Percentiles rank a stretch among this genome's conserved stretches.
phyloP scores from a whole-genome alignment of 805 yeast genomes.

The Saccharomycopsis sp. region DNA sequence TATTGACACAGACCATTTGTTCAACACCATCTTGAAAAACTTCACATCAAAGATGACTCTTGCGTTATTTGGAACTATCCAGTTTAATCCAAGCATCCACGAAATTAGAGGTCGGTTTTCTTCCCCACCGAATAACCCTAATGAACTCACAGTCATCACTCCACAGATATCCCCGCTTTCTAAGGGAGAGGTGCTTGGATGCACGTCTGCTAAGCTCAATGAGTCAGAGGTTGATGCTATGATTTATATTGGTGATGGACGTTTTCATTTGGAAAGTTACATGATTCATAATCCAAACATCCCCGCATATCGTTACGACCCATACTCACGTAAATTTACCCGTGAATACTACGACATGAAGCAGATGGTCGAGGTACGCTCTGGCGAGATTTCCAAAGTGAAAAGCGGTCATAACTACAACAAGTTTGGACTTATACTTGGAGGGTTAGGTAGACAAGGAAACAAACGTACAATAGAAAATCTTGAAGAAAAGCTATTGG shows the following conservation, averaged over 20 bases:
- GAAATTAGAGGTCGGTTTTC: conserved; percentile 22
- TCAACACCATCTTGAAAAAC: conserved; percentile 69
- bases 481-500: conserved; percentile 48
- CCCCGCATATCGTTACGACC: conserved; percentile 92
- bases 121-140: conserved; percentile 29
- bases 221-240: conserved; percentile 63
- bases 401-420: conserved; percentile 37
- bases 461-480: conserved; percentile 67
- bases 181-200: conserved; percentile 93
- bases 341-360: conserved; percentile 81
- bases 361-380: conserved; percentile 68
- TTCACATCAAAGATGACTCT: conserved; percentile 56
- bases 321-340: conserved; percentile 88
- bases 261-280: conserved; percentile 91
- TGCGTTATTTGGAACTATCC: conserved; percentile 93
- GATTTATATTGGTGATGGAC: conserved; percentile 92
- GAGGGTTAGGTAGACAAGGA: conserved; percentile 95
- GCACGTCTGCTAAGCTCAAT: conserved; percentile 82
- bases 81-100: conserved; percentile 92
- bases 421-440: conserved; percentile 78
- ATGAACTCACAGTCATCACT: conserved; percentile 58
- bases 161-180: conserved; percentile 93
- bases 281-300: conserved; percentile 95
- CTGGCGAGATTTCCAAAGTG: conserved; percentile 67
- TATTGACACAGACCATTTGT: conserved; percentile 75